Evolutionary conservation across 441 rosid species (phyloP), one percentile per base, ranked within the genome.

Genomic region (California macrophylla): DNA sequence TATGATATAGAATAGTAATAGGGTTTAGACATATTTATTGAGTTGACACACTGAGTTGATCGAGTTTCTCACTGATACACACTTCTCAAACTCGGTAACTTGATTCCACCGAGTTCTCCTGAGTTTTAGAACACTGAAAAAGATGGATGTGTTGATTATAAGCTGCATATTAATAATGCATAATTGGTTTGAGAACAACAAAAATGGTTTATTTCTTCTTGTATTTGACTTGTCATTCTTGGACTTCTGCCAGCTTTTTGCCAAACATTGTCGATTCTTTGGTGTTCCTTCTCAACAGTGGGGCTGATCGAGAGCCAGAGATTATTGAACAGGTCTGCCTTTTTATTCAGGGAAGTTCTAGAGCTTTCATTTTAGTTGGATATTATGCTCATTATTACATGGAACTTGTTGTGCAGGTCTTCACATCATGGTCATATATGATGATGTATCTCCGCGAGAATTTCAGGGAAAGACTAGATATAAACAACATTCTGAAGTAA

Each of bases 221-320:
- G 24, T 25, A 21, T 68, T 47, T 58, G 20, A 56, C 21, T 52
- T 71, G 3, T 71, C 66, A 52, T 13, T 66, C 50, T 18, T 64
- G 64, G 64, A 15, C 56, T 61, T 72, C 72, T 52, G 63, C 66
- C 78, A 93, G 98, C 67, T 88, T 91, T 75, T 79, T 94, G 70
- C 91, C 97, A 1, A 81, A 83, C 67, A 65, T 92, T 83, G 87
- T 76, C 56, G 85, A 82, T 72, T 82, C 96, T 60, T 71, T 89
- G 16, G 82, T 78, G 56, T 70, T 76, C 71, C 94, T 92, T 60
- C 89, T 94, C 32, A 69, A 87, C 77, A 81, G 73, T 82, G 98
- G 98, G 71, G 99, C 89, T 23, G 88, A 89, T 67, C 88, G 89
- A 74, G 99, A 92, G 76, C 85, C 99, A 24, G 98, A 92, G 74